phyloP scores from a whole-genome alignment of 1,139 yeast species.

The Blastobotrys elegans region DNA sequence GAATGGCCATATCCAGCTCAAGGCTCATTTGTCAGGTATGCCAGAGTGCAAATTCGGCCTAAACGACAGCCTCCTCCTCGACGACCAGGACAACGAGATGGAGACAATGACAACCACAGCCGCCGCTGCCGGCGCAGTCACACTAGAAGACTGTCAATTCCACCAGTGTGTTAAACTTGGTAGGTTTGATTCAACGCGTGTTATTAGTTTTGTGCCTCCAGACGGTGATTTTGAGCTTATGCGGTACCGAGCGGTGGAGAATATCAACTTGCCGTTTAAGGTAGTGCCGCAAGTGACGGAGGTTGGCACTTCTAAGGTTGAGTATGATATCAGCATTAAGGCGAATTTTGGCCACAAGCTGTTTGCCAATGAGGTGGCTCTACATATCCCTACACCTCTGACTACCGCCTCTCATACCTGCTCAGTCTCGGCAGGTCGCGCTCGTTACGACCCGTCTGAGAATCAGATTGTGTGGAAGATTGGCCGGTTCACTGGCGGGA shows the following conservation, averaged over 20 bases:
- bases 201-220: conserved; percentile 77
- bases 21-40: conserved; percentile 71
- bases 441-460: conserved; percentile 64
- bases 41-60: conserved; percentile 68
- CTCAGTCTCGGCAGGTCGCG: conserved; percentile 55
- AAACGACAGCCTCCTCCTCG: conserved; percentile 40
- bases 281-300: conserved; percentile 58
- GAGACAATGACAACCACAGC: neutral
- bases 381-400: conserved; percentile 68
- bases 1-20: conserved; percentile 70
- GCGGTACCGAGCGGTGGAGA: conserved; percentile 60
- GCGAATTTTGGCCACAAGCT: conserved; percentile 60
- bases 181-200: conserved; percentile 60
- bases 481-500: conserved; percentile 61
- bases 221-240: conserved; percentile 90
- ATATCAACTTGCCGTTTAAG: conserved; percentile 65
- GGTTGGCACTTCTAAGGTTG: conserved; percentile 45
- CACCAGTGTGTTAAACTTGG: conserved; percentile 81
- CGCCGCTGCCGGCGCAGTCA: conserved; percentile 46
- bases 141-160: conserved; percentile 74
- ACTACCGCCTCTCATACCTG: conserved; percentile 47
- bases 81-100: conserved; percentile 13
- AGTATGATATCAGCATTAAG: conserved; percentile 55
- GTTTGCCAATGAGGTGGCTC: conserved; percentile 58
- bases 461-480: conserved; percentile 66